A percentile compares a stretch with the other conserved stretches of the same genome.
phyloP scores from a whole-genome alignment of 1,284 basidiomycete genomes.

The Marasmius oreades region DNA sequence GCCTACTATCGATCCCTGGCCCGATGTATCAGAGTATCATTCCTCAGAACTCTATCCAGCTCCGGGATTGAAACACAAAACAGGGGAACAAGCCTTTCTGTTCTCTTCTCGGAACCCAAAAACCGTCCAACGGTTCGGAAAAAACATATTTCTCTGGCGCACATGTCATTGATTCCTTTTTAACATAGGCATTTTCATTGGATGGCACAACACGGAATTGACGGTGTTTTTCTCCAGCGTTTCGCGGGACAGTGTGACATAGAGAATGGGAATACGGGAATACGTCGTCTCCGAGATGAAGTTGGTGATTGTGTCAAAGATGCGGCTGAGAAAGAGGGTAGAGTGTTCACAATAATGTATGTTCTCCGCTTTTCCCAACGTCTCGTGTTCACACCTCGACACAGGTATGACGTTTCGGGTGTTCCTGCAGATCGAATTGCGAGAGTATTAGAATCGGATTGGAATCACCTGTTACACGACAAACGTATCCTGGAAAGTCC shows the following conservation, averaged over 20 bases:
- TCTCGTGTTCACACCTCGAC: constrained; percentile 9
- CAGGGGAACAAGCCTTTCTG: constrained; percentile 57
- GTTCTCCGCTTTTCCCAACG: constrained; percentile 22
- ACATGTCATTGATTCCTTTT: neutral
- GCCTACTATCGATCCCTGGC: constrained; percentile 72
- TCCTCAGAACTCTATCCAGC: constrained; percentile 65
- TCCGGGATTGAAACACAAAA: constrained; percentile 54
- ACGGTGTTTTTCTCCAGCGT: constrained; percentile 75
- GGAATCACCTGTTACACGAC: constrained; percentile 61
- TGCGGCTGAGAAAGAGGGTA: constrained; percentile 70
- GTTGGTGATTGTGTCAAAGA: constrained; percentile 64
- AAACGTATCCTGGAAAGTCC: constrained; percentile 64
- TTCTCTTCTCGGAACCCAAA: constrained; percentile 73
- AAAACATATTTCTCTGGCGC: neutral
- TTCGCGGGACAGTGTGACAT: constrained; percentile 64
- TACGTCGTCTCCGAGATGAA: constrained; percentile 63
- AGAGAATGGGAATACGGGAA: constrained; percentile 48
- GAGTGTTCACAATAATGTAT: constrained; percentile 78
- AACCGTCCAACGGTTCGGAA: constrained; percentile 57
- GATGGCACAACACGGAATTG: constrained; percentile 76
- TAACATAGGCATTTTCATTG: constrained; percentile 64
- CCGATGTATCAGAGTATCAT: constrained; percentile 66
- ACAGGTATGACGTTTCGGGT: constrained; percentile 74
- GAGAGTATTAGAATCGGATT: constrained; percentile 59
- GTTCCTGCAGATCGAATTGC: constrained; percentile 59